Conservation (phyloP, 2,329 filamentous ascomycete species). For the Cladosporium colombiae region DNA sequence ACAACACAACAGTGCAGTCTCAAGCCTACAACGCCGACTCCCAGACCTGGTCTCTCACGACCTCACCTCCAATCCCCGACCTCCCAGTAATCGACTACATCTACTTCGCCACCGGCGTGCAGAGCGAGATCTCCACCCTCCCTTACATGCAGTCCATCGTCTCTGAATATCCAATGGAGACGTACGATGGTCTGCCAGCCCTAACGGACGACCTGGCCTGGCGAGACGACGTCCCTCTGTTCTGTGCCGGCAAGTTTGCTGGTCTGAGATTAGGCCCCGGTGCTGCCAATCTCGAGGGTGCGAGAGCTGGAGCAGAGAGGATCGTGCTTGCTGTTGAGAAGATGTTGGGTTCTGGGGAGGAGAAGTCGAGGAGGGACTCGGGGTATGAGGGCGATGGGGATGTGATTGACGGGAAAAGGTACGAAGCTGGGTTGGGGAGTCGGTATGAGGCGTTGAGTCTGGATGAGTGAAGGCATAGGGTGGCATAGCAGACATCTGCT, state of each 20-base stretch:
- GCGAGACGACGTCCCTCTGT: constrained; percentile 70
- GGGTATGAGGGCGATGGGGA: constrained; percentile 30
- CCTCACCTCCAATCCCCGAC: constrained; percentile 53
- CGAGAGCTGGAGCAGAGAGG: constrained; percentile 70
- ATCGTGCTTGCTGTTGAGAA: constrained; percentile 71
- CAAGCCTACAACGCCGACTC: constrained; percentile 52
- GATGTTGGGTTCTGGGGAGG: constrained; percentile 41
- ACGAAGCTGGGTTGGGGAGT: constrained; percentile 46
- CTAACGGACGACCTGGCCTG: constrained; percentile 77
- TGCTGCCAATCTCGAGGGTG: constrained; percentile 72
- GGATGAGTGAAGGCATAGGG: background rate
- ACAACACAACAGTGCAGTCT: constrained; percentile 57
- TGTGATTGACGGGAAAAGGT: constrained; percentile 28
- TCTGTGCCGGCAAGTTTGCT: constrained; percentile 68
- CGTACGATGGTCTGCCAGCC: constrained; percentile 68
- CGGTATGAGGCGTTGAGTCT: constrained; percentile 41
- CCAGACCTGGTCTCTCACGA: constrained; percentile 55
- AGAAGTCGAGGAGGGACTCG: constrained; percentile 12
- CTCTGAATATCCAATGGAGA: constrained; percentile 61
- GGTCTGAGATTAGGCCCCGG: constrained; percentile 70
- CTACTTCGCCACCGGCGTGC: constrained; percentile 74
- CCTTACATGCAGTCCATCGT: constrained; percentile 63
- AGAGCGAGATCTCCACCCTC: constrained; percentile 62
- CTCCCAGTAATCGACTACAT: constrained; percentile 64
- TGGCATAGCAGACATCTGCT: too few species aligned